Base-by-base conservation (phyloP, 228 moss, liverwort and hornwort species). In the Sphagnum fallax region DNA sequence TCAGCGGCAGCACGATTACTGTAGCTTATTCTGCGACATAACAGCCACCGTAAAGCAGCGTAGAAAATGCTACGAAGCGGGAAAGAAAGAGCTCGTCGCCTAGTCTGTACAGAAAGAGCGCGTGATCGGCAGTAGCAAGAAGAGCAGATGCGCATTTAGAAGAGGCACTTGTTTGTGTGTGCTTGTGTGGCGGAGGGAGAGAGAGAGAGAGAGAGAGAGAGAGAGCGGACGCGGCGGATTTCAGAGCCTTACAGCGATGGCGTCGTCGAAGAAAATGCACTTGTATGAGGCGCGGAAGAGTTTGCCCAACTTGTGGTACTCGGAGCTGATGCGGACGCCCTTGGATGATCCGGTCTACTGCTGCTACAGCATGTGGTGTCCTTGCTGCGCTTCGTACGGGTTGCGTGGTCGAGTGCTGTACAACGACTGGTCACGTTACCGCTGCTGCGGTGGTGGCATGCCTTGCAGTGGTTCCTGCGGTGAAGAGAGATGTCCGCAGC, bases 401-500 rank as follows among this genome's bases (percentile, higher is more conserved):
- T 81, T 92, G 65, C 90, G 95, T 5, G 90, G 78, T 53, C 83
- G 95, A 9, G 89, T 92, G 73, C 79, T 95, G 55, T 88, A 86
- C 76, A 77, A 79, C 48, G 95, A 95, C 77, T 95, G 95, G 95
- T 95, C 95, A 61, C 85, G 92, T 66, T 92, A 79, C 72, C 75
- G 74, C 64, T 95, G 95, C 77, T 95, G 95, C 67, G 92, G 92
- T 48, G 95, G 92, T 6, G 61, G 65, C 48, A 81, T 95, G 81
- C 95, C 95, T 73, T 95, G 92, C 75, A 95, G 95, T 79, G 95
- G 95, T 48, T 79, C 81, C 4, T 92, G 82, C 74, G 95, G 95
- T 51, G 95, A 95, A 77, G 68, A 79, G 7, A 65, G 71, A 0
- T 90, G 85, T 63, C 95, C 95, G 49, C 79, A 79, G 73, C 11